Percentiles rank a stretch among this genome's conserved stretches.
phyloP scores from a whole-genome alignment of 805 yeast genomes.

The Metschnikowia cerradonensis region DNA sequence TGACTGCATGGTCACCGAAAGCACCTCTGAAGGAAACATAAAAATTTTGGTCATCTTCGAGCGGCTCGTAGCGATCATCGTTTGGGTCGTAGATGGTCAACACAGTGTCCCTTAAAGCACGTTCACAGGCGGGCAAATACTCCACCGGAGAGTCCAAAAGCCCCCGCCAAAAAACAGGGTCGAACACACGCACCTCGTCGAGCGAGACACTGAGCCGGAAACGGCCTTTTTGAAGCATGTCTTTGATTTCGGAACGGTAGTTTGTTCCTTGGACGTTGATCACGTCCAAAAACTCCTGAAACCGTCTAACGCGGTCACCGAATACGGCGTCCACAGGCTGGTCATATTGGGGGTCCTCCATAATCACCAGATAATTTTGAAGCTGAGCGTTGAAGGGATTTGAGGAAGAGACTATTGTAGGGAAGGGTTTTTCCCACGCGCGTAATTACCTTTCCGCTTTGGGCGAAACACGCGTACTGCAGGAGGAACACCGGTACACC shows the following conservation, averaged over 20 bases:
- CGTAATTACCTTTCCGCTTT: conserved; percentile 18
- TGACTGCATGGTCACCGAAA: conserved; percentile 80
- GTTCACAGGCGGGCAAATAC: conserved; percentile 81
- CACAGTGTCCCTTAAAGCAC: conserved; percentile 79
- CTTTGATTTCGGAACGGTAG: conserved; percentile 66
- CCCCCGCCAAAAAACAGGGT: conserved; percentile 73
- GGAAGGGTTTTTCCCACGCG: conserved; percentile 10
- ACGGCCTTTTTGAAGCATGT: conserved; percentile 64
- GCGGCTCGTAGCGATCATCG: conserved; percentile 47
- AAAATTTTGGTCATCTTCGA: conserved; percentile 59
- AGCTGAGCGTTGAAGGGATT: background rate
- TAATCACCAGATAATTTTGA: conserved; percentile 4
- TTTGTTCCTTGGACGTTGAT: conserved; percentile 48
- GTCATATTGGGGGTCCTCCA: conserved; percentile 25
- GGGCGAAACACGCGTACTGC: conserved; percentile 4
- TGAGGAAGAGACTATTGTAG: background rate
- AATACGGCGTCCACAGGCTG: conserved; percentile 47
- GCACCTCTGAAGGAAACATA: conserved; percentile 84
- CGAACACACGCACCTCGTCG: conserved; percentile 86
- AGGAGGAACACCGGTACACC: background rate
- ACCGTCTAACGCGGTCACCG: conserved; percentile 81
- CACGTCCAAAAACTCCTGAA: conserved; percentile 79
- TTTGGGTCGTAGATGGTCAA: conserved; percentile 64
- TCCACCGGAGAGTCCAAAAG: conserved; percentile 75
- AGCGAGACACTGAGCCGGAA: conserved; percentile 69